Evolutionary conservation across 495 filamentous ascomycete species (phyloP).

Genomic region (Trichocladium uniseriatum): DNA sequence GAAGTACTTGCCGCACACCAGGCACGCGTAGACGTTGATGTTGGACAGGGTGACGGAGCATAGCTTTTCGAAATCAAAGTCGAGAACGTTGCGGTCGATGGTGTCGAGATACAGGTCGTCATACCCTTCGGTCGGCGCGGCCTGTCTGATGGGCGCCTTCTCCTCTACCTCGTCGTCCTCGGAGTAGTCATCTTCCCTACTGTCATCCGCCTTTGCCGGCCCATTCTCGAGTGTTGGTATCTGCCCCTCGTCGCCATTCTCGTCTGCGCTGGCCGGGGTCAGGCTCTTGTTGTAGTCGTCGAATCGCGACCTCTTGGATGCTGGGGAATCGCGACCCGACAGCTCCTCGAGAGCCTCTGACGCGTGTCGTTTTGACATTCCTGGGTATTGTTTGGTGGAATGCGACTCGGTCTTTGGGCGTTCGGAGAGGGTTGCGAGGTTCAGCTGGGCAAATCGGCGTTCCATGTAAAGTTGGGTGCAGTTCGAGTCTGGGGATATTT

Average conservation of each 20-base stretch:
- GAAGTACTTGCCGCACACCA: constrained; percentile 96
- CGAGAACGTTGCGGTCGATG: constrained; percentile 77
- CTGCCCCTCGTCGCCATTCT: constrained; percentile 8
- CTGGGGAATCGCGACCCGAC: constrained; percentile 51
- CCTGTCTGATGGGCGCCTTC: constrained; percentile 51
- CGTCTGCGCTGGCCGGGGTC: constrained; percentile 24
- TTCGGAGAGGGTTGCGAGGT: too few species aligned
- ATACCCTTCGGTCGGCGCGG: constrained; percentile 77
- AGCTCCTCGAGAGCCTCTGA: constrained; percentile 65
- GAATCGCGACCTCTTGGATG: constrained; percentile 65
- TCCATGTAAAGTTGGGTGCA: neutral
- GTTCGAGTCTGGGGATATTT: neutral
- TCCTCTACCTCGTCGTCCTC: constrained; percentile 39
- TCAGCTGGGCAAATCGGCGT: too few species aligned
- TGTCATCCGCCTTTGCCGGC: neutral
- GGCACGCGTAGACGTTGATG: constrained; percentile 97
- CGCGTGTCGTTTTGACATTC: constrained; percentile 58
- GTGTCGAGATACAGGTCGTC: constrained; percentile 96
- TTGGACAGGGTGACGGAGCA: constrained; percentile 93
- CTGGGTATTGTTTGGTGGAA: neutral
- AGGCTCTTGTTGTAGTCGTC: constrained; percentile 42
- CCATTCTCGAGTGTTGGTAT: neutral
- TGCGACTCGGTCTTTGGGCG: too few species aligned
- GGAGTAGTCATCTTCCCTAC: constrained; percentile 11
- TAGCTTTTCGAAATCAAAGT: constrained; percentile 97